Conservation (phyloP, 768 basidiomycete species). For the Boletus speciosus region DNA sequence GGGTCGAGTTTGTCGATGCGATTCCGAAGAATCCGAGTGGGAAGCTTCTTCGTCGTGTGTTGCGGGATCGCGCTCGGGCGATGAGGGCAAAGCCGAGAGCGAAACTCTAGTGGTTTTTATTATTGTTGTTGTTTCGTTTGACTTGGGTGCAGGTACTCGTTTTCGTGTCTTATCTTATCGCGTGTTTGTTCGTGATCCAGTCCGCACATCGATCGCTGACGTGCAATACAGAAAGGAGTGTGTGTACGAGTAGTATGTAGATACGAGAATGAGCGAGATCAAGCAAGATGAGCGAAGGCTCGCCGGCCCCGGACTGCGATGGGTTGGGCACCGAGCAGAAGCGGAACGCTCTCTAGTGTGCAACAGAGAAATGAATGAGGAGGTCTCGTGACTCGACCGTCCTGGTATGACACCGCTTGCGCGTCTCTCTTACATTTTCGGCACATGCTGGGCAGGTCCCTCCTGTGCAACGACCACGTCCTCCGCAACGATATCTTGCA, state of each 20-base stretch:
- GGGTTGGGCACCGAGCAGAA: too few relatives aligned
- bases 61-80: slow-evolving; percentile 49
- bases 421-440: slow-evolving; percentile 6
- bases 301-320: too few relatives aligned
- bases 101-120: slow-evolving; percentile 16
- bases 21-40: slow-evolving; percentile 68
- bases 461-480: not conserved
- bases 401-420: slow-evolving; percentile 7
- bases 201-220: too few relatives aligned
- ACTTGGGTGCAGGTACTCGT: too few relatives aligned
- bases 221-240: too few relatives aligned
- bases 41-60: slow-evolving; percentile 48
- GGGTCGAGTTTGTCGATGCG: slow-evolving; percentile 50
- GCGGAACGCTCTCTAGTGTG: too few relatives aligned
- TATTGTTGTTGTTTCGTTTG: not conserved
- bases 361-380: too few relatives aligned
- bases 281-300: too few relatives aligned
- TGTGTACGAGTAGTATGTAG: too few relatives aligned
- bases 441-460: slow-evolving; percentile 3
- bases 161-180: slow-evolving; percentile 23
- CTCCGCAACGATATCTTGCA: slow-evolving; percentile 1
- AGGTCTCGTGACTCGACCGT: too few relatives aligned
- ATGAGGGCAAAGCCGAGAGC: slow-evolving; percentile 17
- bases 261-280: too few relatives aligned
- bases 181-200: not conserved